These are phyloP conservation scores for Synchytrium microbalum DNA, from an alignment of 371 early-diverging fungal genomes.

Conservation along the genomic window DNA sequence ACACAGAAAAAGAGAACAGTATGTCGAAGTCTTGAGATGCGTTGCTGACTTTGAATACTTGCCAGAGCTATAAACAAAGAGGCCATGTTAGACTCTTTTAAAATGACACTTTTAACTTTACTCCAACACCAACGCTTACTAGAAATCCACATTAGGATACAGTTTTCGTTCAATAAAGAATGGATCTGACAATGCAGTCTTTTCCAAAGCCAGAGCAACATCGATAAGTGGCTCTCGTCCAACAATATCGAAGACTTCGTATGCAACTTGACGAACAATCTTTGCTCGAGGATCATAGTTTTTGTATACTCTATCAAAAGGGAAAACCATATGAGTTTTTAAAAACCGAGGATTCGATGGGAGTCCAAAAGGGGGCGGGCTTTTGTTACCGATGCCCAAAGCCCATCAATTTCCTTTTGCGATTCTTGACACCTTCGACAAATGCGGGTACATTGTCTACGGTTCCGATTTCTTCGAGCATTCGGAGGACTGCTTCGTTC, in stretches of 20 bases:
- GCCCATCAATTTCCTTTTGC: constrained; percentile 50
- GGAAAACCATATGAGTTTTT: not conserved
- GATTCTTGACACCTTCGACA: constrained; percentile 41
- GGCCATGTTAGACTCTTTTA: not conserved
- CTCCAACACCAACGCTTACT: constrained; percentile 37
- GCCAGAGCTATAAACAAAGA: constrained; percentile 8
- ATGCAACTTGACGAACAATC: constrained; percentile 41
- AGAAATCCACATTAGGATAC: constrained; percentile 56
- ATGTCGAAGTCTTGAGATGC: constrained; percentile 4
- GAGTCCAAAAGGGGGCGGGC: not conserved
- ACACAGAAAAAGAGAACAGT: not conserved
- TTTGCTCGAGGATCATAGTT: constrained; percentile 47
- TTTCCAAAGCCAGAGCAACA: constrained; percentile 46
- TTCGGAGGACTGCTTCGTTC: constrained; percentile 44
- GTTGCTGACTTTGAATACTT: constrained; percentile 16
- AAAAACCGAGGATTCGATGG: too few species aligned
- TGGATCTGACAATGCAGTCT: constrained; percentile 38
- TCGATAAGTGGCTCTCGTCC: constrained; percentile 49
- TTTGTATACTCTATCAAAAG: constrained; percentile 52
- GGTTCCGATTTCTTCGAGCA: constrained; percentile 49
- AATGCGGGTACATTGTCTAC: constrained; percentile 42
- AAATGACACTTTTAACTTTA: not conserved
- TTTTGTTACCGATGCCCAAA: constrained; percentile 13
- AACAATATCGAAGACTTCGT: constrained; percentile 53
- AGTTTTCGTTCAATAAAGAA: constrained; percentile 51